Conservation (phyloP, 805 yeast genomes). For the Gaillardinia entomophila region DNA sequence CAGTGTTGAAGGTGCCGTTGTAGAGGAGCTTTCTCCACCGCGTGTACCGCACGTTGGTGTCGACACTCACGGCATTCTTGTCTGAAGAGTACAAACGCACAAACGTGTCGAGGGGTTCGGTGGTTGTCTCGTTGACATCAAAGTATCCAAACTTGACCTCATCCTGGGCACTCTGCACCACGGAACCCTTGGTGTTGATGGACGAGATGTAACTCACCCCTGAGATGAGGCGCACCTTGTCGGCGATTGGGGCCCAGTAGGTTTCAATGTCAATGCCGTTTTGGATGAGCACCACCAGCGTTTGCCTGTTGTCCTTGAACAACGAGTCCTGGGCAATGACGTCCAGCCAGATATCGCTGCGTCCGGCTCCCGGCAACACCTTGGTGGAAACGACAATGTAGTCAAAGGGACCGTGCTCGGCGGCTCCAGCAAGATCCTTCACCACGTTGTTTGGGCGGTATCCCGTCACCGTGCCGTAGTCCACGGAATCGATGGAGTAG, state of each 20-base stretch:
- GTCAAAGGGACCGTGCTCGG: constrained; percentile 24
- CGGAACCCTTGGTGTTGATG: constrained; percentile 17
- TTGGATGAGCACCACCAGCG: constrained; percentile 18
- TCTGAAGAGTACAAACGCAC: constrained; percentile 41
- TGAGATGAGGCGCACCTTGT: constrained; percentile 15
- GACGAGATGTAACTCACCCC: constrained; percentile 31
- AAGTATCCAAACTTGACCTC: constrained; percentile 22
- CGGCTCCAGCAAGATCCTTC: constrained; percentile 42
- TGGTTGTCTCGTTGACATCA: constrained; percentile 24
- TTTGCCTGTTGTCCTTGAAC: constrained; percentile 5
- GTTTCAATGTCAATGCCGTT: constrained; percentile 21
- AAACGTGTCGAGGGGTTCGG: constrained; percentile 25
- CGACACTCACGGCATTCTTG: constrained; percentile 33
- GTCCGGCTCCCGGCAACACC: constrained; percentile 6
- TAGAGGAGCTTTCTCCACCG: constrained; percentile 20
- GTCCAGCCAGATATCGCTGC: constrained; percentile 7
- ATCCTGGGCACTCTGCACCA: constrained; percentile 24
- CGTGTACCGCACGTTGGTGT: constrained; percentile 24
- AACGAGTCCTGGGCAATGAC: constrained; percentile 9
- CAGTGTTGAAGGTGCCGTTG: constrained; percentile 18
- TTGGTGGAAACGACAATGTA: constrained; percentile 35
- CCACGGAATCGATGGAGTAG: constrained; percentile 53
- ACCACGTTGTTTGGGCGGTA: constrained; percentile 52
- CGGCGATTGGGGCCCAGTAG: constrained; percentile 13
- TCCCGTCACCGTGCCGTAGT: constrained; percentile 48